A percentile compares a stretch with the other conserved stretches of the same genome.
These are phyloP conservation scores for Citropsis articulata DNA, from an alignment of 345 rosid genomes.

Conservation along the genomic window DNA sequence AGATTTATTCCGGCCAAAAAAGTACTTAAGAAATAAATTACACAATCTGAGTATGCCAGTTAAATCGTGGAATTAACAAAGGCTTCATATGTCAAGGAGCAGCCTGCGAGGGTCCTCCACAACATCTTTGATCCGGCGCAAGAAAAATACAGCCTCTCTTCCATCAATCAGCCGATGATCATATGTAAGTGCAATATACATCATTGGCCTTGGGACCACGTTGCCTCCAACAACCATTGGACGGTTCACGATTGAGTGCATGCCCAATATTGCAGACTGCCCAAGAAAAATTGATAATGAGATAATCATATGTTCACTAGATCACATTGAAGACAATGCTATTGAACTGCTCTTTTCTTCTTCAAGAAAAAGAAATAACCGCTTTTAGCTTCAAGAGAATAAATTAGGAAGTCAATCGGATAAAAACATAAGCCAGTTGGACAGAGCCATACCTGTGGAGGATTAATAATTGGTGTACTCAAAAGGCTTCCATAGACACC, in stretches of 20 bases:
- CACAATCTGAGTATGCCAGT: neutral
- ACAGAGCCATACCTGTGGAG: conserved; percentile 71
- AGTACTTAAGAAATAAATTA: neutral
- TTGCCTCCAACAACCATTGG: conserved; percentile 80
- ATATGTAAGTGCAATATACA: conserved; percentile 79
- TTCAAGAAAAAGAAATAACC: neutral
- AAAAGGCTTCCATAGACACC: conserved; percentile 95
- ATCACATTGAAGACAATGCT: neutral
- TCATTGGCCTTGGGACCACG: conserved; percentile 68
- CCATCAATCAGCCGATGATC: conserved; percentile 87
- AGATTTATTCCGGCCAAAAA: neutral
- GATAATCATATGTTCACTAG: neutral
- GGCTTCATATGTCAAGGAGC: conserved; percentile 52
- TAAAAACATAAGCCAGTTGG: neutral
- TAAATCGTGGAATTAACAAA: neutral
- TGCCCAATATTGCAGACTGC: conserved; percentile 82
- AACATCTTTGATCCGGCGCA: conserved; percentile 77
- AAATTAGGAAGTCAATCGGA: neutral
- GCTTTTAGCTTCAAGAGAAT: neutral
- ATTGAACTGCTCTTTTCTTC: neutral
- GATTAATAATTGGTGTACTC: conserved; percentile 99
- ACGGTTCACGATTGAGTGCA: conserved; percentile 79
- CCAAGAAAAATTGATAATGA: neutral
- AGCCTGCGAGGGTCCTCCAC: conserved; percentile 85
- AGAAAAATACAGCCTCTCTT: conserved; percentile 84